Evolutionary conservation across 163 green algal genomes (phyloP), one percentile per base, ranked within the genome.

Genomic region (Chlorella variabilis): DNA sequence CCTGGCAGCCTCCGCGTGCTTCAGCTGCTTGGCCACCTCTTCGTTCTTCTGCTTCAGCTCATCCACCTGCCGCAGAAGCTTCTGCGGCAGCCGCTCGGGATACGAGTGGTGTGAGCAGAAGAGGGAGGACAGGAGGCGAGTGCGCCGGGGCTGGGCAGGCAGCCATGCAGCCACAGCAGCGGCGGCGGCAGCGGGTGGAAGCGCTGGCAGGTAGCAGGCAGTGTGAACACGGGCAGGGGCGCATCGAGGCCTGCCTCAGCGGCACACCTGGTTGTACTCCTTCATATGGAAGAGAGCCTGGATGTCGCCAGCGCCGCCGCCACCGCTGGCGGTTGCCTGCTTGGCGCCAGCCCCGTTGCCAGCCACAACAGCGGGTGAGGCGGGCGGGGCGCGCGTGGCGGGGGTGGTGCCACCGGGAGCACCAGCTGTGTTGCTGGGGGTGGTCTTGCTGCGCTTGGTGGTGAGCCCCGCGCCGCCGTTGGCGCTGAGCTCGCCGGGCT

Each of bases 251-350:
- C n/a, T n/a, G n/a, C n/a, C n/a, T n/a, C n/a, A n/a, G n/a, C 34
- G 27, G 25, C 70, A 6, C 56, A 70, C 73, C 73, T 70, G 20
- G 18, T 80, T 80, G 27, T 58, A 29, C 56, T 70, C 36, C 13
- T 34, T n/a, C 36, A 70, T 27, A 36, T 58, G 27, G 38, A 80
- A 69, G 15, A 80, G 15, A 4, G 73, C 73, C 42, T 45, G 25
- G 21, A 80, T 3, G 25, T 80, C 38, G 36, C 29, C 54, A 2
- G 21, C 71, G 1, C 36, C 36, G 6, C 34, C 27, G 27, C 59
- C 27, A 15, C 25, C 20, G 54, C 25, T n/a, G 23, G 54, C 31
- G 4, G 61, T 29, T 5, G 61, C 21, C 58, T 29, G 11, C 0
- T 8, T 45, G 0, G 20, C 36, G 13, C 71, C 71, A 6, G 51